phyloP scores from a whole-genome alignment of 1,284 basidiomycete genomes.

The Microbotryomycetes sp. region DNA sequence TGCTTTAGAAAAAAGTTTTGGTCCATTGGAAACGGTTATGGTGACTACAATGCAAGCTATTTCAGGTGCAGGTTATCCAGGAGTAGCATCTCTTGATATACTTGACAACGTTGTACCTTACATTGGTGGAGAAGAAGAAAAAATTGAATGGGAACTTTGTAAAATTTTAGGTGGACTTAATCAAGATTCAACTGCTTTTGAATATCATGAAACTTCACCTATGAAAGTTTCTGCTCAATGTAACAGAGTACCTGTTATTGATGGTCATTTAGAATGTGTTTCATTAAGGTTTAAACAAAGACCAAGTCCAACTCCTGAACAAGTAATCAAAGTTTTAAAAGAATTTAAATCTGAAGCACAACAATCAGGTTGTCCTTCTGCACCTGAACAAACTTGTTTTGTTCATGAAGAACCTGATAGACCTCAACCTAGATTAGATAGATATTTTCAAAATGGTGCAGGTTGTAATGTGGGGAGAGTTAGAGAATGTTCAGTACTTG shows the following conservation, averaged over 20 bases:
- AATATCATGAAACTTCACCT: constrained; percentile 73
- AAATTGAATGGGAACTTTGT: constrained; percentile 96
- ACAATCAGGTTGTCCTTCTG: constrained; percentile 72
- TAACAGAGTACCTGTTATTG: constrained; percentile 87
- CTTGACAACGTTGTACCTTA: constrained; percentile 94
- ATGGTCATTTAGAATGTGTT: constrained; percentile 84
- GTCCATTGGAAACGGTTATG: constrained; percentile 81
- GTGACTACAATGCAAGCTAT: constrained; percentile 97
- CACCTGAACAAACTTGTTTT: constrained; percentile 77
- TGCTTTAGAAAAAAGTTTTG: constrained; percentile 86
- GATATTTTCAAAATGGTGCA: constrained; percentile 84
- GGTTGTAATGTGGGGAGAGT: constrained; percentile 89
- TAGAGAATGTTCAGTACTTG: constrained; percentile 81
- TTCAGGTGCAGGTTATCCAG: constrained; percentile 94
- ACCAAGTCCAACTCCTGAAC: constrained; percentile 78
- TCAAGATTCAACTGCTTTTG: constrained; percentile 58
- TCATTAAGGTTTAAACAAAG: constrained; percentile 73
- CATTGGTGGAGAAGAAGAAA: constrained; percentile 80
- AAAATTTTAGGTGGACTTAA: constrained; percentile 88
- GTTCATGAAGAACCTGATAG: constrained; percentile 89
- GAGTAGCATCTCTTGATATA: constrained; percentile 83
- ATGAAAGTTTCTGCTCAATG: constrained; percentile 84
- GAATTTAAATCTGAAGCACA: constrained; percentile 73
- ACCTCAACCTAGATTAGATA: constrained; percentile 88
- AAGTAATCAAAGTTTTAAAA: constrained; percentile 73